Percentiles rank a stretch among this genome's conserved stretches.
phyloP scores from a whole-genome alignment of 2,329 filamentous ascomycete genomes.

The Colletotrichum musicola region DNA sequence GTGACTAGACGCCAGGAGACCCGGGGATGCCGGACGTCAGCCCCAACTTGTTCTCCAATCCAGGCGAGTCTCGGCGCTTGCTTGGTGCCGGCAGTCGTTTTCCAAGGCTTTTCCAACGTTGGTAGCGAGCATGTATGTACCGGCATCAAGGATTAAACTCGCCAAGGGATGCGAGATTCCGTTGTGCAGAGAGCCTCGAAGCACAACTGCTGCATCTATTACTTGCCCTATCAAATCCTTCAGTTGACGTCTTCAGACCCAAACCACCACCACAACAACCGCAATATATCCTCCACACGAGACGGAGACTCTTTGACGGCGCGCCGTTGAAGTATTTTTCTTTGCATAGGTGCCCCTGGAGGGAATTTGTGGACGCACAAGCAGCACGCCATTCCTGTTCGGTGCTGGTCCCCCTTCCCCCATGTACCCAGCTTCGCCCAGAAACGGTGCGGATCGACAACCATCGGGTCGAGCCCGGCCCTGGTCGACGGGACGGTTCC shows the following conservation, averaged over 20 bases:
- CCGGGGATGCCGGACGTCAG: constrained; percentile 4
- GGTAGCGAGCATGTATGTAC: not conserved
- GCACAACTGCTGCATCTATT: too few relatives aligned
- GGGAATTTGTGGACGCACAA: constrained; percentile 4
- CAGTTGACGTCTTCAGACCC: too few relatives aligned
- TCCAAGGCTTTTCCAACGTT: not conserved
- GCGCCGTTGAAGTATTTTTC: not conserved
- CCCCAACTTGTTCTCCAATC: not conserved
- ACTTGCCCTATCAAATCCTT: too few relatives aligned
- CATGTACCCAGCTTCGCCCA: not conserved
- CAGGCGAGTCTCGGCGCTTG: not conserved
- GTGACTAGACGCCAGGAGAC: not conserved
- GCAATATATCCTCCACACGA: not conserved
- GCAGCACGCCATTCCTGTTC: constrained; percentile 2
- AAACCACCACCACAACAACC: not conserved
- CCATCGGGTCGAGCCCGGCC: constrained; percentile 7
- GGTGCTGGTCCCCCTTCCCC: not conserved
- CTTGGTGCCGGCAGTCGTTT: constrained; percentile 3
- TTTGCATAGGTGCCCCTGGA: not conserved
- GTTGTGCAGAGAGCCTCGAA: too few relatives aligned
- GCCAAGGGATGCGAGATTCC: too few relatives aligned
- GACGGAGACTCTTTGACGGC: not conserved
- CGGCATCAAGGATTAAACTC: not conserved
- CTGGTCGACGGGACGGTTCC: constrained; percentile 24
- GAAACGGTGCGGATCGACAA: constrained; percentile 16